phyloP scores from a whole-genome alignment of 768 basidiomycete genomes.

The Sistotremastrum suecicum region DNA sequence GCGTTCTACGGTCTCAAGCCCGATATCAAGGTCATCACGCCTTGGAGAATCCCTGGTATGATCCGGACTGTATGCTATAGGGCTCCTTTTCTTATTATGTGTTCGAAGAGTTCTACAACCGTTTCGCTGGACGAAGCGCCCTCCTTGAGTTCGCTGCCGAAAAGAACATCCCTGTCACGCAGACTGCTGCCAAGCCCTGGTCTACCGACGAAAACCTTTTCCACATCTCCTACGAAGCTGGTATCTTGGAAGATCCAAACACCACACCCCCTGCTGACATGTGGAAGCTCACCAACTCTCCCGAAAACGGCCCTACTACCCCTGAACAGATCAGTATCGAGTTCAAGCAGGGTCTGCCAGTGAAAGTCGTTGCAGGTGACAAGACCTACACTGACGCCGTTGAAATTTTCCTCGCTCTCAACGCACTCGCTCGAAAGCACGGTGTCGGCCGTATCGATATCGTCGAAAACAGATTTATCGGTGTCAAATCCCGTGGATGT shows the following conservation, averaged over 20 bases:
- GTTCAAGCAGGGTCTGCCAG: constrained; percentile 77
- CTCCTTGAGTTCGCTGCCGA: constrained; percentile 81
- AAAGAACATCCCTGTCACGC: constrained; percentile 83
- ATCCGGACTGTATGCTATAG: neutral
- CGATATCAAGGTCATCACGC: constrained; percentile 96
- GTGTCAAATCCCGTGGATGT: constrained; percentile 98
- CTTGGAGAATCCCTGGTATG: constrained; percentile 90
- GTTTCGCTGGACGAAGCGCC: constrained; percentile 90
- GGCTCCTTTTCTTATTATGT: neutral
- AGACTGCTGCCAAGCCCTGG: constrained; percentile 97
- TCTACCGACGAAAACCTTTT: constrained; percentile 99
- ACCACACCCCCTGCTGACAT: constrained; percentile 89
- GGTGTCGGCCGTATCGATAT: constrained; percentile 97
- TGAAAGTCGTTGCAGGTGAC: constrained; percentile 51
- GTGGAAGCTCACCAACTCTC: constrained; percentile 92
- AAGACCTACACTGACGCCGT: constrained; percentile 81
- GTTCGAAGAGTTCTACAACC: constrained; percentile 78
- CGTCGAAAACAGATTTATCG: constrained; percentile 99
- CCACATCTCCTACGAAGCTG: constrained; percentile 99
- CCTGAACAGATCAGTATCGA: constrained; percentile 78
- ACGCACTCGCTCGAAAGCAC: constrained; percentile 85
- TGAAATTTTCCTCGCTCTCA: constrained; percentile 85
- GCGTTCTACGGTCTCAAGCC: constrained; percentile 98
- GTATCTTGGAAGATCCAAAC: constrained; percentile 95
- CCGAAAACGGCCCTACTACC: constrained; percentile 63